phyloP scores from a whole-genome alignment of 2,329 filamentous ascomycete genomes.

The Teratosphaeriaceae sp. region DNA sequence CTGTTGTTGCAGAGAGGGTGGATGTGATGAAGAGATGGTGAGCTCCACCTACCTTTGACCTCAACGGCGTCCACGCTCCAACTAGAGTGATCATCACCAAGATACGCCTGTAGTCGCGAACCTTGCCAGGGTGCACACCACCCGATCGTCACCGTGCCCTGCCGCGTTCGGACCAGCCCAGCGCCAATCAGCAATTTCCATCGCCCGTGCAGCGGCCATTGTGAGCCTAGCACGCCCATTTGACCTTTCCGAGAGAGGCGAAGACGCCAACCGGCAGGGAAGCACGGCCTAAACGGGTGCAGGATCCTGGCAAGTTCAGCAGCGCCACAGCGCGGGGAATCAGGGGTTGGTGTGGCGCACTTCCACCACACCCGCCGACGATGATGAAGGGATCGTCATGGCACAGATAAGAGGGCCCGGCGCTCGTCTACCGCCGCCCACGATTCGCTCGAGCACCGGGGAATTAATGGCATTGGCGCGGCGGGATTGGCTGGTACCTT shows the following conservation, averaged over 20 bases:
- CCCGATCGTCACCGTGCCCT: neutral
- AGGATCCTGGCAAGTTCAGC: constrained; percentile 1
- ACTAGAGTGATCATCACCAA: no score
- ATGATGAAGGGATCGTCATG: neutral
- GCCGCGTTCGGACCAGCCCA: neutral
- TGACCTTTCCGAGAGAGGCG: neutral
- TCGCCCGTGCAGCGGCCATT: neutral
- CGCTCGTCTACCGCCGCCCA: neutral
- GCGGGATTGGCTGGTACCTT: no score
- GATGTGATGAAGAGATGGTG: no score
- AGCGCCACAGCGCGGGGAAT: neutral
- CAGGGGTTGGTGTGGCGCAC: neutral
- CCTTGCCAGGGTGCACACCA: neutral
- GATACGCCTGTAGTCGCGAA: neutral
- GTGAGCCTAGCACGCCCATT: neutral
- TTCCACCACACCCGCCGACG: neutral
- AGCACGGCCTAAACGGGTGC: neutral
- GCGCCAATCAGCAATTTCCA: neutral
- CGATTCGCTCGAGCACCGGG: neutral
- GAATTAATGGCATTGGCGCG: no score
- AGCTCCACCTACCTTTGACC: no score
- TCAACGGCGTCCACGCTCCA: no score
- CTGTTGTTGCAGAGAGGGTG: no score
- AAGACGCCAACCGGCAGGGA: neutral
- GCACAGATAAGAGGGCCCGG: neutral